These are phyloP conservation scores for Hypoxylon trugodes DNA, from an alignment of 495 filamentous ascomycete species.

Conservation along the genomic window DNA sequence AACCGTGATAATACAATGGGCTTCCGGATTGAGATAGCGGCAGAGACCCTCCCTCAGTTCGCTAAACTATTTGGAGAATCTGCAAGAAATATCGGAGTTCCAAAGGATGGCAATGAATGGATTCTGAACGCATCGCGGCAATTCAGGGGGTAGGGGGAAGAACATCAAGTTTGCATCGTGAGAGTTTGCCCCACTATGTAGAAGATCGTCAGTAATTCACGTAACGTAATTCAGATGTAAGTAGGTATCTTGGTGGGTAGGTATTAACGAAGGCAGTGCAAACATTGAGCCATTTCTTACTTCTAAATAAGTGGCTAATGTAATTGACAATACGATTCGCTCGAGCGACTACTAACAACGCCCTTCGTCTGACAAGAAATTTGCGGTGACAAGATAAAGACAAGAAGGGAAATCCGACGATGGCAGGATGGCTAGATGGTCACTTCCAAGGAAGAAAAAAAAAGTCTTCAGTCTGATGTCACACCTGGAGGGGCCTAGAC, in stretches of 20 bases:
- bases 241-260: neutral
- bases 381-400: slow-evolving; percentile 12
- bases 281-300: neutral
- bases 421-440: too few species aligned
- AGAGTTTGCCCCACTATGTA: slow-evolving; percentile 6
- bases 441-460: slow-evolving; percentile 12
- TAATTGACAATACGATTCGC: slow-evolving; percentile 1
- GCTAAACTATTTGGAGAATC: neutral
- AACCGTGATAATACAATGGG: neutral
- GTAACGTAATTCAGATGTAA: too few species aligned
- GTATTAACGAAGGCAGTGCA: neutral
- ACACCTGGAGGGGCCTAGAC: slow-evolving; percentile 13
- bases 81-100: neutral
- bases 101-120: neutral
- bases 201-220: neutral
- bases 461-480: slow-evolving; percentile 35
- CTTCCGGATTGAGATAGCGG: slow-evolving; percentile 17
- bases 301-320: slow-evolving; percentile 3
- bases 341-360: too few species aligned
- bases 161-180: neutral
- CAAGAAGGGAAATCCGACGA: slow-evolving; percentile 32
- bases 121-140: neutral
- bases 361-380: slow-evolving; percentile 2
- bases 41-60: slow-evolving; percentile 4
- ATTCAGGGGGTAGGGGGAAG: slow-evolving; percentile 1